Evolutionary conservation across 805 yeast genomes (phyloP).

Genomic region (Yarrowia yakushimensis): DNA sequence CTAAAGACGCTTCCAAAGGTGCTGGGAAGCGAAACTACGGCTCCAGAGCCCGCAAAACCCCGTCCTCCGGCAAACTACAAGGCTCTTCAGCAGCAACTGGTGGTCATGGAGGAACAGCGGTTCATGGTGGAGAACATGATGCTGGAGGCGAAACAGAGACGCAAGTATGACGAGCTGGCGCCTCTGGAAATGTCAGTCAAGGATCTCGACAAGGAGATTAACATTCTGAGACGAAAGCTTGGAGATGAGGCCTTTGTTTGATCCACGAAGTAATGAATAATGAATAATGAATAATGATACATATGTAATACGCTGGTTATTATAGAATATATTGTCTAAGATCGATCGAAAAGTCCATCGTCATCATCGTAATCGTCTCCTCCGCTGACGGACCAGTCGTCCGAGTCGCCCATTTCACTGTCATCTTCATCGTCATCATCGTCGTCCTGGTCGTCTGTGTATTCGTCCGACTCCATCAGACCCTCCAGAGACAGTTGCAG

Average conservation of each 20-base stretch:
- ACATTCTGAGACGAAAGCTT: slow-evolving; percentile 10
- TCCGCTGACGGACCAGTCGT: slow-evolving; percentile 33
- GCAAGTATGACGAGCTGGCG: slow-evolving; percentile 74
- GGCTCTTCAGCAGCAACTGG: slow-evolving; percentile 62
- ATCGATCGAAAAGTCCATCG: slow-evolving; percentile 61
- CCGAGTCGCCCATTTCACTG: slow-evolving; percentile 31
- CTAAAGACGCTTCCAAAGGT: slow-evolving; percentile 57
- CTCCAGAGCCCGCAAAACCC: slow-evolving; percentile 31
- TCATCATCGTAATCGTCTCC: slow-evolving; percentile 41
- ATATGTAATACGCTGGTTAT: too few species aligned
- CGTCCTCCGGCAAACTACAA: slow-evolving; percentile 18
- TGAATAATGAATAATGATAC: neutral
- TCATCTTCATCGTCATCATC: slow-evolving; percentile 29
- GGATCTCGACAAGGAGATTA: slow-evolving; percentile 51
- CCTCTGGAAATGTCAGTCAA: slow-evolving; percentile 54
- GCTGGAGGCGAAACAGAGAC: slow-evolving; percentile 54
- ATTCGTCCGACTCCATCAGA: slow-evolving; percentile 34
- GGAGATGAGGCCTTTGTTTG: slow-evolving; percentile 10
- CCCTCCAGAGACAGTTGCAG: slow-evolving; percentile 40
- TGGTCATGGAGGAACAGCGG: slow-evolving; percentile 83
- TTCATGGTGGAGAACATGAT: slow-evolving; percentile 67
- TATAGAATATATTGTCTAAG: too few species aligned
- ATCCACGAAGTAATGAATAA: neutral
- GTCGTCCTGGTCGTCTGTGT: slow-evolving; percentile 28
- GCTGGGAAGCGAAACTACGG: slow-evolving; percentile 32